Conservation (phyloP, 164 flowering plant species). For the Dillenia turbinata region DNA sequence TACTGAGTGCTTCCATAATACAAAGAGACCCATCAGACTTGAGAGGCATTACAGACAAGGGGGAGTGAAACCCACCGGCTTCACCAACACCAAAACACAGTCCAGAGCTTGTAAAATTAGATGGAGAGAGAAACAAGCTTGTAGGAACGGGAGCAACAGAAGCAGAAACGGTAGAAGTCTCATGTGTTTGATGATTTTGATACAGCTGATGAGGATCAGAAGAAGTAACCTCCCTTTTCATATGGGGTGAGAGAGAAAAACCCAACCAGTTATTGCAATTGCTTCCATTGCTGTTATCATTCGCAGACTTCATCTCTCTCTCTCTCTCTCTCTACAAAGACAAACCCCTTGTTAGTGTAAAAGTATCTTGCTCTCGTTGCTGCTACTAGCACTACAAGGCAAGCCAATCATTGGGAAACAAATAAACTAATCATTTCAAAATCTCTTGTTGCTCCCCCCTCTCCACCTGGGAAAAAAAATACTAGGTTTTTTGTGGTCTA, state of each 20-base stretch:
- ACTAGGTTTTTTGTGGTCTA: slow-evolving; percentile 31
- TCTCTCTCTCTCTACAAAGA: slow-evolving; percentile 8
- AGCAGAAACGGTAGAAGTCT: slow-evolving; percentile 19
- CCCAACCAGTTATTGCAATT: slow-evolving; percentile 68
- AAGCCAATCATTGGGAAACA: slow-evolving; percentile 57
- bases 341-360: neutral
- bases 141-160: slow-evolving; percentile 32
- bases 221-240: slow-evolving; percentile 55
- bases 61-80: slow-evolving; percentile 36
- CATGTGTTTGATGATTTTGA: slow-evolving; percentile 21
- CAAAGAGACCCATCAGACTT: slow-evolving; percentile 93
- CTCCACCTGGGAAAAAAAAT: slow-evolving; percentile 13
- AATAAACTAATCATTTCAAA: slow-evolving; percentile 49
- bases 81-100: slow-evolving; percentile 37
- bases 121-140: slow-evolving; percentile 37
- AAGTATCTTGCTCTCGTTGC: neutral
- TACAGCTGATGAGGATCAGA: slow-evolving; percentile 30
- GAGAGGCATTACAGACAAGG: slow-evolving; percentile 69
- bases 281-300: slow-evolving; percentile 23
- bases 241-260: slow-evolving; percentile 80
- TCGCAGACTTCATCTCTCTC: slow-evolving; percentile 61
- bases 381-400: slow-evolving; percentile 22
- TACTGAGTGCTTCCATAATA: slow-evolving; percentile 67
- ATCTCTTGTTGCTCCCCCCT: slow-evolving; percentile 20
- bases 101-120: slow-evolving; percentile 30